Base-by-base conservation (phyloP, 768 basidiomycete species). In the Boletus pseudo-olivaceus region DNA sequence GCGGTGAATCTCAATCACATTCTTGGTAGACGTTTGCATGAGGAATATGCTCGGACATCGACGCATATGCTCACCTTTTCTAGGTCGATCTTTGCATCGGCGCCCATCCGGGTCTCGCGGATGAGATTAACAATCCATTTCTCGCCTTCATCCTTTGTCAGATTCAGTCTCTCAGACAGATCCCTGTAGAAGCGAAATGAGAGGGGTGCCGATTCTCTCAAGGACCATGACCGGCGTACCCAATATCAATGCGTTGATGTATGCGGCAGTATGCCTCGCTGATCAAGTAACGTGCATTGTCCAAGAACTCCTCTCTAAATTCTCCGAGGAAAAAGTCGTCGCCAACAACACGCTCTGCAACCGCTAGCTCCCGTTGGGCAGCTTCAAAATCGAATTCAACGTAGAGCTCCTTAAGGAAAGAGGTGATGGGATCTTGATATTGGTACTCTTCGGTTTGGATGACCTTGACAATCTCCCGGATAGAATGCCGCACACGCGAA, bases 41-140 rank as follows among this genome's bases (percentile, higher is more conserved):
- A 58, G 55, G 47, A 29, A 46, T 9, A 3, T 4, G 5, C 11
- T 15, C n/a, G 2, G 10, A 23, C 29, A 30, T 34, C 2, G 35
- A 41, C 15, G 8, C 15, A 38, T 42, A 29, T 5, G 30, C 54
- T 38, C 56, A 90, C 93, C 79, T 96, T 93, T 72, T 95, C 93
- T 27, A 98, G 79, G 71, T 98, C 96, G 56, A 98, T 98, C 76
- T 96, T 97, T 48, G 96, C 96, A 62, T 98, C 96, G 1, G 91
- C 88, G 14, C 93, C 93, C 88, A 96, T 93, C 43, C 93, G 83
- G 7, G 95, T 96, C 73, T 98, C 97, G 33, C 97, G 85, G 64
- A 98, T 97, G 57, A 98, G 88, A 76, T 98, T 98, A 64, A 98
- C 97, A 57, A 98, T 96, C 96, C 96, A 99, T 65, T 96, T 96